These are phyloP conservation scores for Tricholoma terreum DNA, from an alignment of 768 basidiomycete genomes.

Conservation along the genomic window DNA sequence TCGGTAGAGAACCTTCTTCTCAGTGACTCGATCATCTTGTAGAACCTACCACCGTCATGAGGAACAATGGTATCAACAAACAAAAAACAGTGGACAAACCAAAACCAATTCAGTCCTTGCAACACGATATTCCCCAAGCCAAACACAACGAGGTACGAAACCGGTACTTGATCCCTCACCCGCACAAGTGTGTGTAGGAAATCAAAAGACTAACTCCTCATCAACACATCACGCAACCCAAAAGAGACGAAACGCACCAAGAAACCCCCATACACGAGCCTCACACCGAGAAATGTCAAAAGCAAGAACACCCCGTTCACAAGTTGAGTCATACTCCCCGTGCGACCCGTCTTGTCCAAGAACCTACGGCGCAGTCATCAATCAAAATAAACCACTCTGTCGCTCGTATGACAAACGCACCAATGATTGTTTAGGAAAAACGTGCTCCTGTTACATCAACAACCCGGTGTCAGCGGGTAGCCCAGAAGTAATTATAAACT, in stretches of 20 bases:
- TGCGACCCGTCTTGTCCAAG: conserved; percentile 72
- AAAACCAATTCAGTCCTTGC: conserved; percentile 74
- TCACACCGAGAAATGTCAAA: conserved; percentile 61
- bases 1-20: conserved; percentile 51
- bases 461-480: neutral
- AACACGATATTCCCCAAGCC: conserved; percentile 60
- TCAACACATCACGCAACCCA: neutral
- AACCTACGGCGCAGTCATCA: no score
- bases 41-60: conserved; percentile 47
- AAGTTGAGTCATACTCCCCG: conserved; percentile 64
- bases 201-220: conserved; percentile 50
- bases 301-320: conserved; percentile 72
- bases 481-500: no score
- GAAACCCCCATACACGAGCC: conserved; percentile 68
- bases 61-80: neutral
- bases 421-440: conserved; percentile 88
- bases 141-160: conserved; percentile 48
- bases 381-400: neutral
- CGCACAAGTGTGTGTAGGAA: conserved; percentile 60
- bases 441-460: conserved; percentile 52
- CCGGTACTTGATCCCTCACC: conserved; percentile 53
- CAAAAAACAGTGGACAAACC: conserved; percentile 43
- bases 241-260: conserved; percentile 30
- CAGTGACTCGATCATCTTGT: conserved; percentile 67
- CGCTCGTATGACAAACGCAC: conserved; percentile 34